Evolutionary conservation across 768 basidiomycete species (phyloP).

Genomic region (Gymnopilus dilepis): DNA sequence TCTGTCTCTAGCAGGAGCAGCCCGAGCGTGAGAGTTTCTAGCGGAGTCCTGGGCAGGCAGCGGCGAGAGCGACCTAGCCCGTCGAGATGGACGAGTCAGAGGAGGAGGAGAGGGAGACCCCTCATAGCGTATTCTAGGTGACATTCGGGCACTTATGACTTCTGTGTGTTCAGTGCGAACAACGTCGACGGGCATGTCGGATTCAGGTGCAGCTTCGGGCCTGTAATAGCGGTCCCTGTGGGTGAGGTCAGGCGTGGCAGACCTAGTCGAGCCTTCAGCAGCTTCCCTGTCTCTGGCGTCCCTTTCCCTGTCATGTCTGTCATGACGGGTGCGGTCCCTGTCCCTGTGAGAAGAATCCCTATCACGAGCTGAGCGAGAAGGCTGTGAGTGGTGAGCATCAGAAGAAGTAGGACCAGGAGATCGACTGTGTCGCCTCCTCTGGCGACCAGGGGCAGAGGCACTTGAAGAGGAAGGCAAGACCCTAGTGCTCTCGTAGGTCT

Average conservation of each 20-base stretch:
- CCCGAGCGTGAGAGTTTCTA: slow-evolving; percentile 21
- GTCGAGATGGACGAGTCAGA: slow-evolving; percentile 28
- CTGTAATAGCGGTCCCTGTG: slow-evolving; percentile 73
- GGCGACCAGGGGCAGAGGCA: slow-evolving; percentile 30
- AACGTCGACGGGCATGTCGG: slow-evolving; percentile 13
- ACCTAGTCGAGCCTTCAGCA: slow-evolving; percentile 12
- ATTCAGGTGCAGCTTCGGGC: slow-evolving; percentile 41
- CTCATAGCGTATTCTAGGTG: slow-evolving; percentile 27
- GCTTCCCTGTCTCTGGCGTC: slow-evolving; percentile 22
- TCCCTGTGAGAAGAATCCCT: too few species aligned
- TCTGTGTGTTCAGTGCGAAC: slow-evolving; percentile 16
- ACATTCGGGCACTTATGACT: slow-evolving; percentile 6
- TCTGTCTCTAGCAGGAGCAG: slow-evolving; percentile 20
- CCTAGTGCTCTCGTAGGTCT: slow-evolving; percentile 63
- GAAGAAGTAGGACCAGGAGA: slow-evolving; percentile 34
- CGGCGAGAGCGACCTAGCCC: slow-evolving; percentile 34
- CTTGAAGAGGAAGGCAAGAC: slow-evolving; percentile 44
- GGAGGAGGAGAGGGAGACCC: slow-evolving; percentile 36
- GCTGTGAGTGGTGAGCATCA: slow-evolving; percentile 37
- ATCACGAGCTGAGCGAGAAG: slow-evolving; percentile 22
- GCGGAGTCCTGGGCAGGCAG: slow-evolving; percentile 15
- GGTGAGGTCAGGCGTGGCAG: slow-evolving; percentile 38
- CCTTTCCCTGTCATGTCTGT: neutral
- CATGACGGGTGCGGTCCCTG: neutral
- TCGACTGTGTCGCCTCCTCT: slow-evolving; percentile 29